Evolutionary conservation across 805 yeast genomes (phyloP), one percentile per base, ranked within the genome.

Genomic region (Lipomyces sp.): DNA sequence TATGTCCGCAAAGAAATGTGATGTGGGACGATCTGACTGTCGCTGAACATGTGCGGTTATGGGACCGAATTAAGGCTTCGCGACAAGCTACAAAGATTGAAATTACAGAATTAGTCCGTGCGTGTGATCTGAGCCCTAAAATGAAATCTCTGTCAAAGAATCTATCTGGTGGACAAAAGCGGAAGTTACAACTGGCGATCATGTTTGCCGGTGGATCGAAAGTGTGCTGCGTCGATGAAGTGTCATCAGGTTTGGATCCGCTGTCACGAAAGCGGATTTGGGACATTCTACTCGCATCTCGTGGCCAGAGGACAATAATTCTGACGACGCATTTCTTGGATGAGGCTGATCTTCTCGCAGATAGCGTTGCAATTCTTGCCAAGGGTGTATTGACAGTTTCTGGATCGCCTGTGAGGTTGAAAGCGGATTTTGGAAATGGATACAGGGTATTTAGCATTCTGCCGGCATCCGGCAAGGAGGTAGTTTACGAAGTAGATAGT

Each of bases 211-310:
- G 80, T n/a, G 77, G 75, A 5, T 72, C 77, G 34, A 69, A 73
- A 54, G 72, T 77, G 1, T 77, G 80, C 65, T 76, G 78, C 57
- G 73, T 77, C 39, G 80, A 77, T 61, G 80, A 77, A 59, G 80
- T 77, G 11, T 76, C 79, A n/a, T 77, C 80, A 15, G 80, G 80
- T 0, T 64, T 77, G 35, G 80, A 77, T 73, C 80, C 80, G n/a
- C 54, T 77, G 8, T 74, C 77, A 42, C 72, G 80, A 32, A 73
- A 79, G 13, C 75, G 73, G 57, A 77, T 77, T 37, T 77, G 80
- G 80, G 78, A 77, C 56, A 77, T 77, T 56, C 53, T 77, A 5
- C 67, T 75, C 4, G 69, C 76, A 3, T 69, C 72, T 18, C 68
- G 78, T 15, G 78, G 77, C 2, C 57, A 72, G 11, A 65, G 69